A percentile compares a stretch with the other conserved stretches of the same genome.
These are phyloP conservation scores for Aspergillus pseudoglaucus DNA, from an alignment of 2,329 filamentous ascomycete species.

Conservation along the genomic window DNA sequence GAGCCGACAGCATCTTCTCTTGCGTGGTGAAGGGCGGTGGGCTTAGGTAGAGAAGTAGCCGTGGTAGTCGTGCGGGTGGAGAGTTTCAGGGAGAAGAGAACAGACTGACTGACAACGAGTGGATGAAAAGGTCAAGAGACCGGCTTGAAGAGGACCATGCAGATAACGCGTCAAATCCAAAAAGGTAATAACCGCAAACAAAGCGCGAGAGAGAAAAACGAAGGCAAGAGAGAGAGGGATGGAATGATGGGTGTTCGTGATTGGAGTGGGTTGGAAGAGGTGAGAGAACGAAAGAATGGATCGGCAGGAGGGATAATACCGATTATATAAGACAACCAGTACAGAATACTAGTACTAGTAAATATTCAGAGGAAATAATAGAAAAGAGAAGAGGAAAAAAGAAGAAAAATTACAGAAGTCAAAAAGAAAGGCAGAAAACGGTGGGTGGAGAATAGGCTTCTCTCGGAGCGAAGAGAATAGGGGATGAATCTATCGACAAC, in stretches of 20 bases:
- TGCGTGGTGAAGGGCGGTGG: background rate
- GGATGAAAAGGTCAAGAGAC: background rate
- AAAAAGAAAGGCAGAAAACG: too few species aligned
- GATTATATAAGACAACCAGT: background rate
- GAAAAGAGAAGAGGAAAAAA: background rate
- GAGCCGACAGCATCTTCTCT: conserved; percentile 32
- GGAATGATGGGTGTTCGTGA: conserved; percentile 3
- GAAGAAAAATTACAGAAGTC: too few species aligned
- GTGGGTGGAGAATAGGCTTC: too few species aligned
- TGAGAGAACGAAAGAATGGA: conserved; percentile 22
- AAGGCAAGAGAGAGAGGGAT: background rate
- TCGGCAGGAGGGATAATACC: conserved; percentile 28
- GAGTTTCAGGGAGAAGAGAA: too few species aligned
- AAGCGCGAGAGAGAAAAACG: background rate
- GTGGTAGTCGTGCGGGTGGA: too few species aligned
- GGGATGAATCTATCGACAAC: too few species aligned
- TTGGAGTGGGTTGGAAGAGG: background rate
- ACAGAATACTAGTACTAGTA: background rate
- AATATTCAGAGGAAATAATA: background rate
- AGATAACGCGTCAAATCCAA: background rate
- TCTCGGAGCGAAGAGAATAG: too few species aligned
- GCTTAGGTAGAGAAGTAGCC: too few species aligned
- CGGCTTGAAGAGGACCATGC: too few species aligned
- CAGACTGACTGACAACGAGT: too few species aligned
- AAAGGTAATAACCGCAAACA: background rate